Base-by-base conservation (phyloP, 1,284 basidiomycete genomes). In the Coriolopsis trogii region DNA sequence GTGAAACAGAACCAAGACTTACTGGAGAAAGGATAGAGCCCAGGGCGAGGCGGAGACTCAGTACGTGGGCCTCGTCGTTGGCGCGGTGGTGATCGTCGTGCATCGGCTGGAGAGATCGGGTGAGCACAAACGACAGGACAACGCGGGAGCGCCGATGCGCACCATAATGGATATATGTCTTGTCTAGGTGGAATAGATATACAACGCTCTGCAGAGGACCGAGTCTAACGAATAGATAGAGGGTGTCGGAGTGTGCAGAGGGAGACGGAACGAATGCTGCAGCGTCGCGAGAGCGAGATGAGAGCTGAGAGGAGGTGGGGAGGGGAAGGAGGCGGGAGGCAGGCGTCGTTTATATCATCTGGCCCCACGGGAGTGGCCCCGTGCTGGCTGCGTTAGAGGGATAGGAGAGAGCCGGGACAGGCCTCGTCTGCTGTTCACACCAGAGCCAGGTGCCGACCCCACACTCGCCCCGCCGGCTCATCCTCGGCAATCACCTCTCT, bases 21-120 rank as follows among this genome's bases (percentile, higher is more conserved):
- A 69, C 67, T 48, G 67, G 67, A 13, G 67, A 62, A 40, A 69
- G 62, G 36, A 69, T 67, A 41, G 64, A 63, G 21, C 67, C 67
- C 26, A 69, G 55, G 7, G 64, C 64, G 23, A 67, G 56, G 25
- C 67, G 63, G 31, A 69, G 53, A 44, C 51, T 63, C 29, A 59
- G 37, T 31, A 62, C 52, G 36, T 63, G 59, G 12, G 54, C 59
- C 28, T 61, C 59, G 45, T 53, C 51, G 51, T 38, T 16, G 43
- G 36, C 40, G 40, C 53, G 46, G 30, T 55, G 57, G 50, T 61
- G 58, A 33, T 63, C 60, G 39, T 63, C 60, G 43, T 60, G 58
- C 26, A 37, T 54, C 44, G 59, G 47, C 58, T 63, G n/a, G 41
- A 47, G 26, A 34, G 16, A 24, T 20, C n/a, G 8, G 28, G 26